phyloP scores from a whole-genome alignment of 208 protist genomes.

The Naegleria gruberi region DNA sequence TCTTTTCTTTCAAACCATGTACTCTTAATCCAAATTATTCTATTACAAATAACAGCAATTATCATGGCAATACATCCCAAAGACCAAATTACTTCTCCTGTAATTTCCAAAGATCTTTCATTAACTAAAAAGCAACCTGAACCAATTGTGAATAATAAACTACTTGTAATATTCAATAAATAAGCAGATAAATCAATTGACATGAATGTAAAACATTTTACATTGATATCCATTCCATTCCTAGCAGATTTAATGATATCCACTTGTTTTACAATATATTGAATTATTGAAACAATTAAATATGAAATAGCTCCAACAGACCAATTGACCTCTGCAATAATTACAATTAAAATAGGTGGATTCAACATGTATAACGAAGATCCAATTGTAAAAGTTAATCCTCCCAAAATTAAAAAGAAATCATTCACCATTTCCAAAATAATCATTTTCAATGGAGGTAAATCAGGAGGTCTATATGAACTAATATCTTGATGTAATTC shows the following conservation, averaged over 20 bases:
- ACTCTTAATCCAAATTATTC: neutral
- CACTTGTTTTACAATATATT: neutral
- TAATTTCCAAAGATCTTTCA: neutral
- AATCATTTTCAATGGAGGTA: neutral
- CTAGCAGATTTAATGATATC: neutral
- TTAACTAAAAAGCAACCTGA: neutral
- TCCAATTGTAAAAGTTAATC: neutral
- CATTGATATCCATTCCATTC: neutral
- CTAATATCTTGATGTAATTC: neutral
- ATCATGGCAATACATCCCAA: neutral
- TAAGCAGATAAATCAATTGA: neutral
- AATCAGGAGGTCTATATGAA: neutral
- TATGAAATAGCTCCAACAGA: neutral
- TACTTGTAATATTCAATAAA: neutral
- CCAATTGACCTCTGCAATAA: neutral
- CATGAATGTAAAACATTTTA: neutral
- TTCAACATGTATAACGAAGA: neutral
- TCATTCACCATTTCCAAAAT: neutral
- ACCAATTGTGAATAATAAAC: neutral
- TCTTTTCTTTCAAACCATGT: no score
- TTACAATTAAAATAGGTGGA: neutral
- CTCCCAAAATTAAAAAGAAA: neutral
- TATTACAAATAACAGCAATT: neutral
- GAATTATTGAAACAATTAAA: neutral
- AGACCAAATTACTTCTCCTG: neutral